Evolutionary conservation across 345 rosid genomes (phyloP).

Genomic region (Gossypium mustelinum): DNA sequence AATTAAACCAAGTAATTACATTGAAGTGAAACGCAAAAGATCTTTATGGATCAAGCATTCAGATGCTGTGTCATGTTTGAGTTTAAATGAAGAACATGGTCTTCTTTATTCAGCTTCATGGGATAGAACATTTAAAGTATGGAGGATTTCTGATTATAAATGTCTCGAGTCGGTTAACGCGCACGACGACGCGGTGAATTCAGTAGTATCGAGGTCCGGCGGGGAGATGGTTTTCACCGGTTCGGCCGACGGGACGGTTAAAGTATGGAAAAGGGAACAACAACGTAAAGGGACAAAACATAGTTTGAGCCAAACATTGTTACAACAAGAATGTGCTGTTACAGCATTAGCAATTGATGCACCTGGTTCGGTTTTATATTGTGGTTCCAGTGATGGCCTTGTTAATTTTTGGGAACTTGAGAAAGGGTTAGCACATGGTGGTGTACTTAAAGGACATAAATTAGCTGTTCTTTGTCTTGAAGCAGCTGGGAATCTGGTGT

Average conservation of each 20-base stretch:
- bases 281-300: constrained; percentile 58
- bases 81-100: constrained; percentile 62
- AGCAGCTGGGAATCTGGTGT: constrained; percentile 66
- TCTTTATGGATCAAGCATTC: constrained; percentile 93
- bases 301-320: constrained; percentile 41
- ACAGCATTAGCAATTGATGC: constrained; percentile 64
- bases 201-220: constrained; percentile 44
- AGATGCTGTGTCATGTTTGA: constrained; percentile 82
- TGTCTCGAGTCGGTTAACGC: constrained; percentile 78
- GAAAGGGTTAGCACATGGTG: constrained; percentile 67
- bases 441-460: constrained; percentile 79
- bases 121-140: constrained; percentile 89
- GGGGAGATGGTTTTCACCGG: constrained; percentile 72
- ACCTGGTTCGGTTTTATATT: constrained; percentile 49
- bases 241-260: constrained; percentile 91
- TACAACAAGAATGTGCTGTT: constrained; percentile 85
- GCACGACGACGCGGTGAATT: constrained; percentile 90
- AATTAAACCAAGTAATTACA: constrained; percentile 77
- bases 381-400: constrained; percentile 88
- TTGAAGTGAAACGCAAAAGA: constrained; percentile 63
- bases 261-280: constrained; percentile 72
- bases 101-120: constrained; percentile 86
- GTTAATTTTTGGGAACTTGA: constrained; percentile 86
- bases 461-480: constrained; percentile 83
- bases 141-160: constrained; percentile 84